Evolutionary conservation across 768 basidiomycete species (phyloP), one percentile per base, ranked within the genome.

Genomic region (Auricularia sp.): DNA sequence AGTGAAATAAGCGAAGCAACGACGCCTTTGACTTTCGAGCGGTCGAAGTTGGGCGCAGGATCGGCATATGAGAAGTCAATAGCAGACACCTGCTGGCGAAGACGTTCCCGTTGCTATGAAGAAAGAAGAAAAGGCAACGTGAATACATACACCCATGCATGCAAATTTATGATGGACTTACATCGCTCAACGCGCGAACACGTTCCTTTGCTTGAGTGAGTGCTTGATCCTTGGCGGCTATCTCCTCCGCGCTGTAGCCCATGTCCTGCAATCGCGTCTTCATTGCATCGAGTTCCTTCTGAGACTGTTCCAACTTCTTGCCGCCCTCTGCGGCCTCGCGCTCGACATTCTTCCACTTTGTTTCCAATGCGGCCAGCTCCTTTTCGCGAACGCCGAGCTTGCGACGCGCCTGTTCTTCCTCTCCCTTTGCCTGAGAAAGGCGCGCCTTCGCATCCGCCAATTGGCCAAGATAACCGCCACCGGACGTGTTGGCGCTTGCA

Each of bases 401-500:
- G 54, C 87, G 79, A 56, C 85, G 86, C 62, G 80, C 83, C 71
- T 95, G 91, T 70, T 95, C 88, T 68, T 91, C 91, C 69, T 94
- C 93, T 0, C 94, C 87, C 7, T 82, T 78, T 0, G 87, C 88
- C 62, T 91, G 88, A 0, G 93, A 86, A 0, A 88, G 76, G 2
- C 85, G 84, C 1, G 84, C 84, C 69, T 86, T 86, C 0, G 94
- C 91, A 14, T 91, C 87, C 0, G 94, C 90, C 51, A 99, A 83
- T 73, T 98, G 95, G 21, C 94, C 97, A 86, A 98, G 88, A 74
- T 98, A 98, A 0, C 97, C 97, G 29, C 70, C 73, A 10, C 85
- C 83, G 18, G 85, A 83, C 47, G 85, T 86, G 65, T 83, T 85
- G 35, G 80, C 75, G 61, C 81, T 81, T 47, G 78, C 81, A 3